Percentiles rank a stretch among this genome's conserved stretches.
phyloP scores from a whole-genome alignment of 164 flowering plant genomes.

The Houttuynia cordata region DNA sequence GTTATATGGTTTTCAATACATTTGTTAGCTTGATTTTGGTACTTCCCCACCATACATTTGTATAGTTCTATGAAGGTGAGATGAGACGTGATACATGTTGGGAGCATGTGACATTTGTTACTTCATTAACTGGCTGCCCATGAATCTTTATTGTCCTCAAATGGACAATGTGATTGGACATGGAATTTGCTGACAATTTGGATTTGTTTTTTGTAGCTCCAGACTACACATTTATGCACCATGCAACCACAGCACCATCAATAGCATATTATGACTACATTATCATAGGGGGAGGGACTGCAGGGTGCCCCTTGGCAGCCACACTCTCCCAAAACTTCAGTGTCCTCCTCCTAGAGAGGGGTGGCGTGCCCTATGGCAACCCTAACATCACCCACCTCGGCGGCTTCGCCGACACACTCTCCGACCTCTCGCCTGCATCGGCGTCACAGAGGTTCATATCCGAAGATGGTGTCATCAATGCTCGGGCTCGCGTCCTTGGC shows the following conservation, averaged over 20 bases:
- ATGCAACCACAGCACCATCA: slow-evolving; percentile 48
- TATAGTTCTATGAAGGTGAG: too few relatives aligned
- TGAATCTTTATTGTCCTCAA: too few relatives aligned
- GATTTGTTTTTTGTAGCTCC: slow-evolving; percentile 29
- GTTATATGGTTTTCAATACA: too few relatives aligned
- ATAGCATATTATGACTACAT: slow-evolving; percentile 48
- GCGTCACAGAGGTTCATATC: slow-evolving; percentile 57
- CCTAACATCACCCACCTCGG: slow-evolving; percentile 30
- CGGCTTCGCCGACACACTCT: slow-evolving; percentile 25
- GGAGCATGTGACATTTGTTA: too few relatives aligned
- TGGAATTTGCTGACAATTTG: too few relatives aligned
- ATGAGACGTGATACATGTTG: too few relatives aligned
- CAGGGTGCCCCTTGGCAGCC: slow-evolving; percentile 75
- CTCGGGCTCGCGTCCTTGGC: slow-evolving; percentile 59
- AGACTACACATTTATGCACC: slow-evolving; percentile 35
- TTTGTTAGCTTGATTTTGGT: too few relatives aligned
- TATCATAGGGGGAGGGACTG: slow-evolving; percentile 74
- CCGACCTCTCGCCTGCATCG: slow-evolving; percentile 35
- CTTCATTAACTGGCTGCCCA: too few relatives aligned
- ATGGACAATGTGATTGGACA: too few relatives aligned
- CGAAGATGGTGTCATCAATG: slow-evolving; percentile 62
- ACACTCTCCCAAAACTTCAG: slow-evolving; percentile 51
- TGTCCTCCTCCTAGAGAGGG: slow-evolving; percentile 63
- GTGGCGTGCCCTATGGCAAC: slow-evolving; percentile 63
- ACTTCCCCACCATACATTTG: too few relatives aligned